phyloP scores from a whole-genome alignment of 2,329 filamentous ascomycete species.

The Talaromyces sp. region DNA sequence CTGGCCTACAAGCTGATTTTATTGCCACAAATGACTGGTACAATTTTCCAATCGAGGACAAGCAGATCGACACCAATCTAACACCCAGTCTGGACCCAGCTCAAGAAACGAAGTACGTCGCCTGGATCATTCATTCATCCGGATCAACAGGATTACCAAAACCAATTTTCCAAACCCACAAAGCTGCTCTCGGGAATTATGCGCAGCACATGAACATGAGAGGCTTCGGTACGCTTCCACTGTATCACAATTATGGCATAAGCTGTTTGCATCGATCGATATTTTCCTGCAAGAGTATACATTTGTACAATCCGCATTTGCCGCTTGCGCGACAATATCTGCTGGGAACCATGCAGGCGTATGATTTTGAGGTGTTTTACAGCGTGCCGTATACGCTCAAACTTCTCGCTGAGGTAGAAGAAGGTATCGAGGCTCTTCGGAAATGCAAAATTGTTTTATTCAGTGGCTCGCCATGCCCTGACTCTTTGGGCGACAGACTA shows the following conservation, averaged over 20 bases:
- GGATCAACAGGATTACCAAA: conserved; percentile 62
- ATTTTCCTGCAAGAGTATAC: conserved; percentile 48
- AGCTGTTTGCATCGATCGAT: conserved; percentile 54
- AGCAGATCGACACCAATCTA: conserved; percentile 21
- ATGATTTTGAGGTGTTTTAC: conserved; percentile 54
- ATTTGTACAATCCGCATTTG: conserved; percentile 53
- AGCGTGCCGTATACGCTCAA: conserved; percentile 64
- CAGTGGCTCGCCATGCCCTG: conserved; percentile 57
- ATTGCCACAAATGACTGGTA: conserved; percentile 25
- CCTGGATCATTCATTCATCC: conserved; percentile 49
- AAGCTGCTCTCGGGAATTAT: conserved; percentile 49
- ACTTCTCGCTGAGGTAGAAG: conserved; percentile 56
- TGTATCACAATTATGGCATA: conserved; percentile 60
- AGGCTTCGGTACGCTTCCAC: conserved; percentile 54
- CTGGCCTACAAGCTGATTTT: conserved; percentile 27
- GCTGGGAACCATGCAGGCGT: conserved; percentile 41
- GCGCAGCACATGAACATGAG: conserved; percentile 44
- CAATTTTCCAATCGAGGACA: conserved; percentile 21
- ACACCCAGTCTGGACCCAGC: conserved; percentile 26
- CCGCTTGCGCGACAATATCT: conserved; percentile 54
- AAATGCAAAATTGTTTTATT: conserved; percentile 50
- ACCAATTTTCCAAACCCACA: conserved; percentile 58
- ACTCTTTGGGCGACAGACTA: conserved; percentile 55
- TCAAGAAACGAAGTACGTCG: conserved; percentile 33
- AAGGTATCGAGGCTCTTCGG: conserved; percentile 43